Conservation (phyloP, 2,329 filamentous ascomycete genomes). For the Pseudocercospora fijiensis region DNA sequence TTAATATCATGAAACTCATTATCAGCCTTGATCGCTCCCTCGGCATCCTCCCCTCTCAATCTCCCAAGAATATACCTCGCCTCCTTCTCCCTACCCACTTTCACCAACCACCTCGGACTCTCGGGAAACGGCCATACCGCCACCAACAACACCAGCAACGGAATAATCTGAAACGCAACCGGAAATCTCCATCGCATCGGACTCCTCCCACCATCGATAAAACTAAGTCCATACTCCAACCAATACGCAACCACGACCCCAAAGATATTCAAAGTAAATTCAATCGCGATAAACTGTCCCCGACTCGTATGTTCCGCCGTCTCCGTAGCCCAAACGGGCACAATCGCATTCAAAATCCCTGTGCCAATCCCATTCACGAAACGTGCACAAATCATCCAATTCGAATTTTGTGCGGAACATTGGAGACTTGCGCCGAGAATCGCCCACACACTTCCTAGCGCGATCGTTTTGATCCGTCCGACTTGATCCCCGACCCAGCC, state of each 20-base stretch:
- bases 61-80: conserved; percentile 63
- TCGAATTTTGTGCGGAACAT: conserved; percentile 62
- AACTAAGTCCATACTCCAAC: conserved; percentile 39
- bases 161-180: conserved; percentile 68
- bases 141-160: conserved; percentile 44
- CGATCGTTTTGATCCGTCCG: conserved; percentile 65
- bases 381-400: conserved; percentile 58
- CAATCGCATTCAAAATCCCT: conserved; percentile 68
- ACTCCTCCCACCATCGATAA: conserved; percentile 25
- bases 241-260: conserved; percentile 54
- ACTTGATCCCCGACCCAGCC: conserved; percentile 64
- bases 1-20: conserved; percentile 68
- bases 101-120: conserved; percentile 64
- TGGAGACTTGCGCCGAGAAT: conserved; percentile 61
- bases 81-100: conserved; percentile 65
- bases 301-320: conserved; percentile 66
- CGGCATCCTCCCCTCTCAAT: conserved; percentile 57
- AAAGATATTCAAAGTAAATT: conserved; percentile 72
- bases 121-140: conserved; percentile 68
- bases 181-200: conserved; percentile 51
- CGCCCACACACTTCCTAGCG: conserved; percentile 51
- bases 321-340: conserved; percentile 71
- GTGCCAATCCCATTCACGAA: conserved; percentile 55
- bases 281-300: conserved; percentile 50
- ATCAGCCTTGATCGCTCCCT: conserved; percentile 49